Conservation (phyloP, 306 rosid genomes). For the Fagus sylvatica region DNA sequence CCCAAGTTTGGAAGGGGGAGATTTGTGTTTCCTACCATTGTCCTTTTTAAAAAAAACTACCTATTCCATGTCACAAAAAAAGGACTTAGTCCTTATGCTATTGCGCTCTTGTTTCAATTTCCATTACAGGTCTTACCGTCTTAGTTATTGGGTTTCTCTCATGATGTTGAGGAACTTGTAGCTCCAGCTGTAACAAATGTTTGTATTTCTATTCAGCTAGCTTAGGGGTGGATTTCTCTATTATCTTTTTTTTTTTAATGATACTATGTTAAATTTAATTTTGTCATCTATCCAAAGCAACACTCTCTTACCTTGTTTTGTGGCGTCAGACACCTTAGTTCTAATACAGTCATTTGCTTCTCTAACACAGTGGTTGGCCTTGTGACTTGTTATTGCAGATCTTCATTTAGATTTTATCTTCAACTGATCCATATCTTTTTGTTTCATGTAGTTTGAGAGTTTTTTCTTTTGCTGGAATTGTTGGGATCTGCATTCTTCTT, state of each 20-base stretch:
- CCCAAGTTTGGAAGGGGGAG: background rate
- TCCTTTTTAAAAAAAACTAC: background rate
- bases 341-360: background rate
- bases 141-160: constrained; percentile 1
- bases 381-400: background rate
- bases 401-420: constrained; percentile 16
- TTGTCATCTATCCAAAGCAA: background rate
- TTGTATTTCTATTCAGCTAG: constrained; percentile 6
- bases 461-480: constrained; percentile 56
- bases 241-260: background rate
- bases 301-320: background rate
- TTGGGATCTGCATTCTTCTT: constrained; percentile 66
- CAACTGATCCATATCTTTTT: constrained; percentile 21
- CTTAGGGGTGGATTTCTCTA: background rate
- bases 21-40: background rate
- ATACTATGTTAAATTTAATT: background rate
- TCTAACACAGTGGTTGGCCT: background rate
- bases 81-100: background rate
- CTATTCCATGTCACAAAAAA: background rate
- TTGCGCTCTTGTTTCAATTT: background rate
- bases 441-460: constrained; percentile 58
- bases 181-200: background rate
- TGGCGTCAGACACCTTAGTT: background rate
- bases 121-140: background rate
- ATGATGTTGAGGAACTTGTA: background rate